Conservation (phyloP, 2,329 filamentous ascomycete genomes). For the Hymenoscyphus repandus region DNA sequence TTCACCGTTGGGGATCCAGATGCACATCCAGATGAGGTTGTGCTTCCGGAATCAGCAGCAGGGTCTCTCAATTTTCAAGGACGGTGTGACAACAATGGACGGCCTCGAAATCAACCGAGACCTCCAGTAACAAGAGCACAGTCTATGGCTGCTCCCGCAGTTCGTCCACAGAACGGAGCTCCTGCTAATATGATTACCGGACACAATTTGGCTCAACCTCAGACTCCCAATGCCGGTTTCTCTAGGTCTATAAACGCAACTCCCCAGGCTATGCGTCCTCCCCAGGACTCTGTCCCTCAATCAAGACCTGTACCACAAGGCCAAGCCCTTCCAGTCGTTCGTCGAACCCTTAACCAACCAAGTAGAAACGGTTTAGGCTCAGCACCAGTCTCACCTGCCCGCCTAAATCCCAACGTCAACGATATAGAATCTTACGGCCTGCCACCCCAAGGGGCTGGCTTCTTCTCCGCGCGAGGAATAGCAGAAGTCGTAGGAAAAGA, state of each 20-base stretch:
- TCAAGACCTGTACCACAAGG: conserved; percentile 8
- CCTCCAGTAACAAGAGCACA: conserved; percentile 22
- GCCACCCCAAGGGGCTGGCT: conserved; percentile 39
- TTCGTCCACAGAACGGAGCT: conserved; percentile 20
- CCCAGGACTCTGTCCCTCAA: conserved; percentile 10
- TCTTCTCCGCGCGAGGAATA: conserved; percentile 60
- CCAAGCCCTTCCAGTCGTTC: conserved; percentile 14
- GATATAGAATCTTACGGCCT: conserved; percentile 14
- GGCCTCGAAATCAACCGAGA: conserved; percentile 26
- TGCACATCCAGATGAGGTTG: conserved; percentile 72
- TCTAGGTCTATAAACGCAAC: conserved; percentile 21
- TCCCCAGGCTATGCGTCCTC: conserved; percentile 16
- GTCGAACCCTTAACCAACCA: conserved; percentile 29
- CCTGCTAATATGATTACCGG: conserved; percentile 4
- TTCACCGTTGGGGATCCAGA: conserved; percentile 61
- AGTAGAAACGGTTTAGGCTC: conserved; percentile 24
- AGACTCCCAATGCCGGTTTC: conserved; percentile 29
- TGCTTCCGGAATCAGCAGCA: conserved; percentile 39
- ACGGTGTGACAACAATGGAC: conserved; percentile 17
- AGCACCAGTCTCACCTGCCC: conserved; percentile 24
- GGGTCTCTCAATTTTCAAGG: conserved; percentile 19
- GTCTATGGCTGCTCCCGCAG: conserved; percentile 26
- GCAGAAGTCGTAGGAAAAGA: conserved; percentile 33
- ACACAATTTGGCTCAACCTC: conserved; percentile 20
- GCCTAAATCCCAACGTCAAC: conserved; percentile 8